Conservation (phyloP, 352 stramenopile species). For the Phytophthora sp. region DNA sequence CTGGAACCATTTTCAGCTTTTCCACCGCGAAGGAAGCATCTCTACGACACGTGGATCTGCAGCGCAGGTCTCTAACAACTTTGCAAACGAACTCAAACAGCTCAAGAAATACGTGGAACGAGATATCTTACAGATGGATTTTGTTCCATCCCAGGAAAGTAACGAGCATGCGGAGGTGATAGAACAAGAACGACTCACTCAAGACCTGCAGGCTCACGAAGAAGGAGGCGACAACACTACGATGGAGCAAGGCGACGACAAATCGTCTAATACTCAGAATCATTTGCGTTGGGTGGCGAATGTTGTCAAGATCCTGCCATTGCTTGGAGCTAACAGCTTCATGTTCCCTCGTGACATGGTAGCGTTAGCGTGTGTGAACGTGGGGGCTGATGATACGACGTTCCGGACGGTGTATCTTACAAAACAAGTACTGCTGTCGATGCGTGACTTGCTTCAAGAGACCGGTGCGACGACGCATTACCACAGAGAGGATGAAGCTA, state of each 20-base stretch:
- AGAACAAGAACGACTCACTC: slow-evolving; percentile 53
- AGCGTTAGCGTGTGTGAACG: slow-evolving; percentile 45
- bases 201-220: slow-evolving; percentile 50
- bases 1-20: slow-evolving; percentile 33
- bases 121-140: slow-evolving; percentile 48
- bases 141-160: slow-evolving; percentile 45
- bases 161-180: slow-evolving; percentile 41
- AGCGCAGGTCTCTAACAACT: slow-evolving; percentile 5
- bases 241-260: slow-evolving; percentile 1
- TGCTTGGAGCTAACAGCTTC: slow-evolving; percentile 25
- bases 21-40: slow-evolving; percentile 19
- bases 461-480: not conserved
- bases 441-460: slow-evolving; percentile 33
- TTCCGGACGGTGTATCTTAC: slow-evolving; percentile 55
- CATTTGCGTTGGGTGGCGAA: slow-evolving; percentile 39
- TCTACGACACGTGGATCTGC: slow-evolving; percentile 3
- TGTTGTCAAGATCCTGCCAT: slow-evolving; percentile 44
- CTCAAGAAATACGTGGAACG: slow-evolving; percentile 62
- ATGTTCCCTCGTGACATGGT: slow-evolving; percentile 37
- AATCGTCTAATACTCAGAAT: not conserved
- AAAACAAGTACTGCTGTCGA: slow-evolving; percentile 25
- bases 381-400: slow-evolving; percentile 17
- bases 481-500: not conserved
- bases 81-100: slow-evolving; percentile 28
- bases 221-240: slow-evolving; percentile 19